Evolutionary conservation across 2,329 filamentous ascomycete species (phyloP), one percentile per base, ranked within the genome.

Genomic region (Cercospora beticola): DNA sequence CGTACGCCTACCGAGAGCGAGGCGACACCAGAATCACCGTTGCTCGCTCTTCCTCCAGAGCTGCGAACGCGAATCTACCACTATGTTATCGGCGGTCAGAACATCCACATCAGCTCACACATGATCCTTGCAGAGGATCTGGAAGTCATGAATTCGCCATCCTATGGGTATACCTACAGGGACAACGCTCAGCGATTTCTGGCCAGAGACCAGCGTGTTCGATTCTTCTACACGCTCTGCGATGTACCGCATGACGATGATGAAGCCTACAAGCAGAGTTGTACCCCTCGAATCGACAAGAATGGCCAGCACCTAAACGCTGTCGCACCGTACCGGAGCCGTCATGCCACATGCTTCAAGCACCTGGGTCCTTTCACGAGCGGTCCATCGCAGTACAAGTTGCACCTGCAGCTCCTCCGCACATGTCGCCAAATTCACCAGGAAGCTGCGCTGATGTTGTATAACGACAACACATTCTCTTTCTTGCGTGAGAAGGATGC

Each of bases 391-490:
- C 36, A 21, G 26, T 1, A 23, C 21, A 16, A 16, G 1, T 23
- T 62, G 36, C 40, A 16, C 2, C 40, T 62, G 0, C 28, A 59
- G 3, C 18, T 36, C 4, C 57, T 66, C 8, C 31, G 56, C 0
- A 66, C 40, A 8, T 66, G 57, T 30, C 64, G 57, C n/a, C 46
- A 59, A 23, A 40, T 66, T 2, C 21, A 61, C 12, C 8, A n/a
- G 21, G 57, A 61, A 28, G 43, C 64, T n/a, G 36, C 28, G 1
- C 8, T 18, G 16, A 9, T 43, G 2, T 2, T 61, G 10, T 61
- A 66, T 4, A 23, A 5, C 56, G 57, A 66, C 5, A 60, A 28
- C 40, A 61, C 57, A 0, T 54, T 66, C 5, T 36, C 46, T 16
- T 61, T 54, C 16, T 0, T 16, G 36, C 18, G 30, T 3, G 28